Evolutionary conservation across 2,329 filamentous ascomycete species (phyloP), one percentile per base, ranked within the genome.

Genomic region (Aureobasidium leucospermi): DNA sequence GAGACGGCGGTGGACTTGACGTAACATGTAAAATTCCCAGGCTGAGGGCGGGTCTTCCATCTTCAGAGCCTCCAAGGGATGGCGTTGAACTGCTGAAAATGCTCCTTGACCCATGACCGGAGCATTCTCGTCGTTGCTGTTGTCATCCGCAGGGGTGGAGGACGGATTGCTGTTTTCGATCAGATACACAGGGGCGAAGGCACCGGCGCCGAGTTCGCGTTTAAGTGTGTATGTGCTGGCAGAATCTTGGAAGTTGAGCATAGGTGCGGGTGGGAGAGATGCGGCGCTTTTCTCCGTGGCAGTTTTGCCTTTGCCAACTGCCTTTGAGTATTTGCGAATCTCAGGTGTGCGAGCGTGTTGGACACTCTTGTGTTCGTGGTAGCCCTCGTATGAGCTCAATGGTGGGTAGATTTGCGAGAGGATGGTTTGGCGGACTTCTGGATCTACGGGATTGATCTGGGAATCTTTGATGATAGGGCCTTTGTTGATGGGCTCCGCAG

Each of bases 1-100:
- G 0, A 99, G 79, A 0, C 94, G 88, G 23, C 82, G 78, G 64
- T 93, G 89, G 1, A 89, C 85, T 59, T 90, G 83, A 1, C 90
- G 87, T 78, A 97, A 90, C 73, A 99, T 95, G 74, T 96, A 89
- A 70, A 97, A 99, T 70, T 99, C 94, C 94, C 94, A 99, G 0
- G 89, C 81, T 4, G 86, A 88, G 0, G 93, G 89, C 0, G 92
- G 90, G 34, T 88, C 83, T 75, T 99, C 94, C 85, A 96, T 92
- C 74, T 99, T 99, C 66, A 99, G 80, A 1, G 94, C 94, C 73
- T 96, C 91, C 4, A 94, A 79, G 1, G 77, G 64, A 45, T 77
- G 77, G 43, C 88, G 84, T 41, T 76, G 75, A 1, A 72, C 55
- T 13, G 66, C 47, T n/a, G 82, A 77, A 67, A 86, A 84, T 11